Base-by-base conservation (phyloP, 177 flowering plant species). In the Tripterygium wilfordii region DNA sequence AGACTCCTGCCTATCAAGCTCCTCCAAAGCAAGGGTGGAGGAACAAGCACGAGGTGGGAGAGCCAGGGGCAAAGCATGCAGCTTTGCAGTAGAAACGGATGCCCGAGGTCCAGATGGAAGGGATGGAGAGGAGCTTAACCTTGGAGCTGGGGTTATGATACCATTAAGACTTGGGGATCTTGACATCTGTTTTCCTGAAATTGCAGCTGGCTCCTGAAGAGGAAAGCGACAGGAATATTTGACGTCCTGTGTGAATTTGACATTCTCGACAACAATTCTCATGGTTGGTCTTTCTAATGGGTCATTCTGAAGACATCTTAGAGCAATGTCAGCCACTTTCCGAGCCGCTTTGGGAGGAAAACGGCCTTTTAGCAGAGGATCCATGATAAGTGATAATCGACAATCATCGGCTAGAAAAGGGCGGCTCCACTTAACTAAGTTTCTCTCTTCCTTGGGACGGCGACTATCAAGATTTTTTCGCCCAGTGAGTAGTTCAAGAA, bases 241-340 rank as follows among this genome's bases (percentile, higher is more conserved):
- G 73, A 92, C 66, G 55, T 89, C 92, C 61, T 89, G 97, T 33
- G 89, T 69, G 35, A 58, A 49, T 63, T 78, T 83, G 24, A 92
- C 85, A 54, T 75, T 66, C 45, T 89, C 85, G 1, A 76, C 88
- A 2, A 92, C 61, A 10, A 62, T 74, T 69, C 96, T 69, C 95
- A 86, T 92, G 4, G 95, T 92, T 16, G 99, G 99, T 54, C 99
- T 66, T 42, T 79, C 96, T 4, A 79, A 79, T 21, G 97, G 95
- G 17, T 92, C 97, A 49, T 66, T 81, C 30, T 79, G 91, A 17
- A 89, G 94, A 54, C 99, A 92, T 64, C 68, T 67, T 37, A 77
- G 77, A 19, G 88, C 91, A 43, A 89, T 60, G 56, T 84, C 86
- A 35, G 96, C 91, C 16, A 92, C 77, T 13, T 76, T 56, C 14